Evolutionary conservation across 495 filamentous ascomycete species (phyloP).

Genomic region (Physcia stellaris): DNA sequence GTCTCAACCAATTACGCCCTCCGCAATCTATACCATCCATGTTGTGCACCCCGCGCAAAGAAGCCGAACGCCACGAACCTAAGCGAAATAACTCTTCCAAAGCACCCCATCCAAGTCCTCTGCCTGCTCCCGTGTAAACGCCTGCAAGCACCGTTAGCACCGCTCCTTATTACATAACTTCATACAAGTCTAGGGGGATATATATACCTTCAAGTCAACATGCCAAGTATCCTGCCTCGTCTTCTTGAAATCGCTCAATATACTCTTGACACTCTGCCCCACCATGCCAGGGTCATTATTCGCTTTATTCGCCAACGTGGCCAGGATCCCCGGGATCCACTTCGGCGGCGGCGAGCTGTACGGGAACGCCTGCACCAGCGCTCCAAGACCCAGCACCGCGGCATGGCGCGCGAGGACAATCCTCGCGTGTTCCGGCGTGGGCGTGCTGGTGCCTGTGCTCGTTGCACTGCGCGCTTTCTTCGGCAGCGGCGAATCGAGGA

Average conservation of each 20-base stretch:
- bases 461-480: constrained; percentile 43
- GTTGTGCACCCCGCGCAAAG: too few species aligned
- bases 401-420: constrained; percentile 76
- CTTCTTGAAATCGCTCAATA: constrained; percentile 97
- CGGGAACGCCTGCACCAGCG: constrained; percentile 90
- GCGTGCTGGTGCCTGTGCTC: constrained; percentile 50
- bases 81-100: constrained; percentile 99
- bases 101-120: constrained; percentile 93
- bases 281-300: constrained; percentile 85
- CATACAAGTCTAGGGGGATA: constrained; percentile 9
- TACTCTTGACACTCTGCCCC: constrained; percentile 92
- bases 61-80: constrained; percentile 13
- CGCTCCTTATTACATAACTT: not conserved
- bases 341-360: constrained; percentile 82
- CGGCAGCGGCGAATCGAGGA: constrained; percentile 72
- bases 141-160: constrained; percentile 33
- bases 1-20: too few species aligned
- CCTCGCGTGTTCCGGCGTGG: constrained; percentile 72
- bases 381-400: constrained; percentile 82
- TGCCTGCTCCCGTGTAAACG: constrained; percentile 80
- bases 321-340: constrained; percentile 91
- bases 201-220: constrained; percentile 91
- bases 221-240: constrained; percentile 98
- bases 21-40: too few species aligned
- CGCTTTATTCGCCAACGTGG: constrained; percentile 69